phyloP scores from a whole-genome alignment of 192 early-diverging fungal species.

The Gigaspora rosea region DNA sequence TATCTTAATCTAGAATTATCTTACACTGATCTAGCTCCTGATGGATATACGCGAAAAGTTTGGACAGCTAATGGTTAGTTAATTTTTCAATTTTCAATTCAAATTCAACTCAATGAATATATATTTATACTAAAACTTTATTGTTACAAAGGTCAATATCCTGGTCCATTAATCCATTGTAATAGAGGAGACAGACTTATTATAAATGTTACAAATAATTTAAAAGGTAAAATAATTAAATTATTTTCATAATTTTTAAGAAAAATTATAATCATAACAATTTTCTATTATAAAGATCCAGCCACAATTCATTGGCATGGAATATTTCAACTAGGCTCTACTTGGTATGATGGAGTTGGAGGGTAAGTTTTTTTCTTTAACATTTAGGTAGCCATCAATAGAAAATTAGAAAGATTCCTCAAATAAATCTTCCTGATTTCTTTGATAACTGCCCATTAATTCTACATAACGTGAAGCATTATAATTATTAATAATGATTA shows the following conservation, averaged over 20 bases:
- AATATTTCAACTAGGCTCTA: slow-evolving; percentile 41
- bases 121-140: no score
- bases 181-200: not conserved
- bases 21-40: not conserved
- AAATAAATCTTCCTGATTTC: no score
- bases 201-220: not conserved
- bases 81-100: no score
- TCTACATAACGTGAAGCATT: not conserved
- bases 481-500: not conserved
- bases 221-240: not conserved
- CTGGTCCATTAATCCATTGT: not conserved
- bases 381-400: not conserved
- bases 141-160: not conserved
- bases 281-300: slow-evolving; percentile 33
- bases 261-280: not conserved
- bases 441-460: no score
- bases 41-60: not conserved
- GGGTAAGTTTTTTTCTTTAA: not conserved
- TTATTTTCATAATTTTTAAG: not conserved
- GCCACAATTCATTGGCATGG: slow-evolving; percentile 48
- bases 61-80: not conserved
- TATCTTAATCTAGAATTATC: not conserved
- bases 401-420: no score
- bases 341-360: slow-evolving; percentile 35
- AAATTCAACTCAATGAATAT: no score